A percentile compares a stretch with the other conserved stretches of the same genome.
Evolutionary conservation across 140 eudicot species (phyloP).

Genomic region (Senecio squalidus): DNA sequence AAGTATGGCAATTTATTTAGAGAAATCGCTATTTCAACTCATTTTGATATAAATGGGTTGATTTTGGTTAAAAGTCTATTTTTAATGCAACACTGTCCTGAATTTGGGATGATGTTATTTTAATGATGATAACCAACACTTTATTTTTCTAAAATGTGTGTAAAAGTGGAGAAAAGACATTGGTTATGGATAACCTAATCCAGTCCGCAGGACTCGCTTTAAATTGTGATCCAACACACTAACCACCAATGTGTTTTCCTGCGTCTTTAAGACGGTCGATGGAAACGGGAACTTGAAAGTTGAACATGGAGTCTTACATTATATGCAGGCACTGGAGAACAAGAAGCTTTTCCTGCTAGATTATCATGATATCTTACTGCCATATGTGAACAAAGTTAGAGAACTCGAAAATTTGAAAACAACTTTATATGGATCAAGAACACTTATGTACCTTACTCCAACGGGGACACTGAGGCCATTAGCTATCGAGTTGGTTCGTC

Average conservation of each 20-base stretch:
- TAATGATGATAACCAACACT: too few species aligned
- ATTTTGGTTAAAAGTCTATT: too few species aligned
- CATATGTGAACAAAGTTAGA: slow-evolving; percentile 41
- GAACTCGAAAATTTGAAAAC: slow-evolving; percentile 19
- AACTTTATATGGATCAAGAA: slow-evolving; percentile 42
- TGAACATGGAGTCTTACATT: neutral
- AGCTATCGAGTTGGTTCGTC: too few species aligned
- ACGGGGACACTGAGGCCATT: slow-evolving; percentile 28
- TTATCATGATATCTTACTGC: slow-evolving; percentile 56
- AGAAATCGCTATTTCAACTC: neutral
- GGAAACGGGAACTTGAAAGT: neutral
- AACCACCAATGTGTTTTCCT: too few species aligned
- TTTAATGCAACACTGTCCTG: too few species aligned
- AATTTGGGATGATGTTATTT: too few species aligned
- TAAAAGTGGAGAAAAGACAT: too few species aligned
- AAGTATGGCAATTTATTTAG: slow-evolving; percentile 21
- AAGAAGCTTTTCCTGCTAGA: slow-evolving; percentile 62
- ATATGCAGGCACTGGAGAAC: slow-evolving; percentile 30
- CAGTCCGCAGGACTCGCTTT: too few species aligned
- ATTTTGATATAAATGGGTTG: too few species aligned
- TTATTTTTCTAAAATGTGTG: too few species aligned
- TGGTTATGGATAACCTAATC: too few species aligned
- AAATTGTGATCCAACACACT: too few species aligned
- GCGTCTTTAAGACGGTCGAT: neutral
- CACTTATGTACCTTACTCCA: slow-evolving; percentile 31